A percentile compares a stretch with the other conserved stretches of the same genome.
phyloP scores from a whole-genome alignment of 2,329 filamentous ascomycete genomes.

The Scleromitrula shiraiana region DNA sequence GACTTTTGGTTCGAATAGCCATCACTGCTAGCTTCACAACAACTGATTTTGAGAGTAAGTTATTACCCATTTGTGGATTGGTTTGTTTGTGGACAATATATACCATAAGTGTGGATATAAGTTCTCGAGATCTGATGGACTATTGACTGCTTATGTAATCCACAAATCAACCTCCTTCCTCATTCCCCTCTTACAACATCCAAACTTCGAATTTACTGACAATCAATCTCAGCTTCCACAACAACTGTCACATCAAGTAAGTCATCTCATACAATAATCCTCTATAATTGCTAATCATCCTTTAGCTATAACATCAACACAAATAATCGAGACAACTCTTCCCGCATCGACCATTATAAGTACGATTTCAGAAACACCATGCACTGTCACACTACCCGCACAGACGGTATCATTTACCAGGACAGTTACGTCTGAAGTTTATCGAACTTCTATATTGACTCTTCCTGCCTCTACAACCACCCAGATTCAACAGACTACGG shows the following conservation, averaged over 20 bases:
- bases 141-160: too few relatives aligned
- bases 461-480: not conserved
- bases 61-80: not conserved
- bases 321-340: not conserved
- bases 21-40: not conserved
- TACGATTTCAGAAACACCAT: not conserved
- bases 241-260: constrained; percentile 10
- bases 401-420: not conserved
- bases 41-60: constrained; percentile 4
- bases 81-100: not conserved
- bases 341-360: not conserved
- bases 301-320: not conserved
- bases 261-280: not conserved
- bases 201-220: not conserved
- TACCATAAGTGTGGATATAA: too few relatives aligned
- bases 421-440: constrained; percentile 2
- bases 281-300: constrained; percentile 7
- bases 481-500: too few relatives aligned
- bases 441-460: not conserved
- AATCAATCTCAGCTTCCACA: not conserved
- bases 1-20: not conserved
- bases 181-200: not conserved
- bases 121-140: too few relatives aligned
- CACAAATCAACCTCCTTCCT: too few relatives aligned
- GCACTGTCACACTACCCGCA: not conserved